These are phyloP conservation scores for Phaeosphaeria sp. DNA, from an alignment of 2,329 filamentous ascomycete species.

Conservation along the genomic window DNA sequence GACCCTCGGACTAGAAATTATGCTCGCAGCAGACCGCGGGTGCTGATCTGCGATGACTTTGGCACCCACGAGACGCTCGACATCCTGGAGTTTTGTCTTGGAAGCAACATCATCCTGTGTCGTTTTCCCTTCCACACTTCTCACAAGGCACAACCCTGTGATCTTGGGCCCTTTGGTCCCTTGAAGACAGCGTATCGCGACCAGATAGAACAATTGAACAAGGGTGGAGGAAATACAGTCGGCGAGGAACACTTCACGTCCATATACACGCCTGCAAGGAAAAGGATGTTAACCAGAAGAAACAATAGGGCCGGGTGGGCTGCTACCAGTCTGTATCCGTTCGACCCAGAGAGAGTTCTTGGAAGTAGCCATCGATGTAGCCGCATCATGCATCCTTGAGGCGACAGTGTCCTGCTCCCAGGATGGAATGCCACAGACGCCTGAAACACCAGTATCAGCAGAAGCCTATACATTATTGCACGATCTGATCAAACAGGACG, in stretches of 20 bases:
- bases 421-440: too few species aligned
- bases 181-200: background rate
- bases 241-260: slow-evolving; percentile 22
- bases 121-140: background rate
- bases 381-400: too few species aligned
- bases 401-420: background rate
- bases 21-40: slow-evolving; percentile 37
- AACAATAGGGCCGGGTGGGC: slow-evolving; percentile 38
- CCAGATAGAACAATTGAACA: slow-evolving; percentile 11
- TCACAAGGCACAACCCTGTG: background rate
- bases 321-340: slow-evolving; percentile 31
- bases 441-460: too few species aligned
- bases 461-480: too few species aligned
- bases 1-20: slow-evolving; percentile 40
- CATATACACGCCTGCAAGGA: slow-evolving; percentile 28
- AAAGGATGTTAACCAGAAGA: slow-evolving; percentile 26
- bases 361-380: background rate
- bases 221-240: slow-evolving; percentile 10
- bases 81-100: background rate
- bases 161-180: background rate
- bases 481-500: too few species aligned
- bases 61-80: background rate
- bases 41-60: slow-evolving; percentile 12
- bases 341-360: slow-evolving; percentile 40
- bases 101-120: background rate